Conservation (phyloP, 2,329 filamentous ascomycete species). For the Beauveria rudraprayagi region DNA sequence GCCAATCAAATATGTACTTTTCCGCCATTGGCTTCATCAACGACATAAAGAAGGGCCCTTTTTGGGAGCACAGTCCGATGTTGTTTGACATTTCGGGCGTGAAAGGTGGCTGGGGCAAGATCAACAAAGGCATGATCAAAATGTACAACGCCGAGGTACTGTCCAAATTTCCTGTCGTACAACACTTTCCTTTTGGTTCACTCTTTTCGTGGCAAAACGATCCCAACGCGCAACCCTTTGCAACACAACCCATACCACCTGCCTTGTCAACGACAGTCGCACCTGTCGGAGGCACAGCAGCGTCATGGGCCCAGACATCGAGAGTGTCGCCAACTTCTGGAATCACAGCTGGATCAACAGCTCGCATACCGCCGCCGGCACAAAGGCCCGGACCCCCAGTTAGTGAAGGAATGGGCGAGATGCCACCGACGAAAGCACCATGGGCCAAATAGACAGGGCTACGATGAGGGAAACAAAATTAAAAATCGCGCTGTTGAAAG, state of each 20-base stretch:
- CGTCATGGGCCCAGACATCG: conserved; percentile 32
- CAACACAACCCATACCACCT: conserved; percentile 26
- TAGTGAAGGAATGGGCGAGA: neutral
- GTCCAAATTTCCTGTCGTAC: conserved; percentile 95
- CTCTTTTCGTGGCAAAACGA: conserved; percentile 71
- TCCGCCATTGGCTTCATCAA: conserved; percentile 94
- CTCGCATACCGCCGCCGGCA: neutral
- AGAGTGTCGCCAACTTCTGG: conserved; percentile 25
- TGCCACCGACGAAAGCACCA: conserved; percentile 33
- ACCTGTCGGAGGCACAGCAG: conserved; percentile 14
- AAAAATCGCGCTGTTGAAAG: neutral
- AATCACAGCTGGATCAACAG: neutral
- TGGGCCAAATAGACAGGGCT: conserved; percentile 31
- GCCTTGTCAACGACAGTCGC: conserved; percentile 34
- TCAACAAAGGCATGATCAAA: conserved; percentile 99
- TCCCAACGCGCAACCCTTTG: conserved; percentile 45
- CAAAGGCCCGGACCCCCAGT: neutral
- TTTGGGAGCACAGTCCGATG: conserved; percentile 95
- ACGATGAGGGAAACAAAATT: neutral
- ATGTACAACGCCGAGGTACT: conserved; percentile 98
- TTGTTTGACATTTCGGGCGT: conserved; percentile 92
- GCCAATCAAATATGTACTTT: conserved; percentile 78
- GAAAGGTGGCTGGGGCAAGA: conserved; percentile 91
- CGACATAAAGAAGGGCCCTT: conserved; percentile 91
- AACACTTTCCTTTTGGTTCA: conserved; percentile 81